Evolutionary conservation across 805 yeast species (phyloP).

Genomic region (Metschnikowia orientalis): DNA sequence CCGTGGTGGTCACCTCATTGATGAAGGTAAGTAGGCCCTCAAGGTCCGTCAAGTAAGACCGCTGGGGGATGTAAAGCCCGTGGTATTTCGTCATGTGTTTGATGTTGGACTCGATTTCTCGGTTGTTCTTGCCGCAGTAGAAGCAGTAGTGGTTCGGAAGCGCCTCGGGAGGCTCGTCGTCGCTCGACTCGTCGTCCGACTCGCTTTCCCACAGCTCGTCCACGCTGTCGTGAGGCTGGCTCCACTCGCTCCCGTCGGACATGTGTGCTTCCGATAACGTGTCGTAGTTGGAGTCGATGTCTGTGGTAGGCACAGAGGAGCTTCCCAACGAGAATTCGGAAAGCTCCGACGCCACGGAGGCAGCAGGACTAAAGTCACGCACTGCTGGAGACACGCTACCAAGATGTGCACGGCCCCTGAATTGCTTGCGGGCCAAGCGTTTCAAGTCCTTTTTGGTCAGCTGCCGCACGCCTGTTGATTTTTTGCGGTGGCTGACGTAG

Average conservation of each 20-base stretch:
- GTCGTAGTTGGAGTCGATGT: conserved; percentile 33
- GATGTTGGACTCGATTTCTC: conserved; percentile 49
- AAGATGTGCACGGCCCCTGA: conserved; percentile 15
- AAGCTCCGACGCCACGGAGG: conserved; percentile 50
- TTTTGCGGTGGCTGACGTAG: conserved; percentile 29
- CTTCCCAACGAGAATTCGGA: conserved; percentile 57
- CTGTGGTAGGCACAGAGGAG: conserved; percentile 14
- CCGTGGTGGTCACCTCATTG: conserved; percentile 35
- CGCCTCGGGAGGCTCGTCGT: conserved; percentile 25
- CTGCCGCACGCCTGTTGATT: conserved; percentile 25
- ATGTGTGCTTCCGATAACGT: conserved; percentile 49
- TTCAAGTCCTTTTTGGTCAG: conserved; percentile 38
- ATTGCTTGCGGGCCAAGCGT: conserved; percentile 18
- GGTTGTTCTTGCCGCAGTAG: conserved; percentile 52
- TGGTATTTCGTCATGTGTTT: conserved; percentile 43
- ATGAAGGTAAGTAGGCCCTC: conserved; percentile 37
- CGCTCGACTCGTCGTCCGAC: conserved; percentile 29
- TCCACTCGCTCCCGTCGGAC: conserved; percentile 20
- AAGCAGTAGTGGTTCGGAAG: conserved; percentile 52
- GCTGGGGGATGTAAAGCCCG: conserved; percentile 44
- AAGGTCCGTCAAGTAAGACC: conserved; percentile 33
- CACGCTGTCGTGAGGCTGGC: conserved; percentile 13
- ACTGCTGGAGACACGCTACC: conserved; percentile 16
- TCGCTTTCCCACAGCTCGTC: conserved; percentile 22
- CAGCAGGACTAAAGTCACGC: conserved; percentile 48